Conservation (phyloP, 2,329 filamentous ascomycete species). For the Colletotrichum trifolii region DNA sequence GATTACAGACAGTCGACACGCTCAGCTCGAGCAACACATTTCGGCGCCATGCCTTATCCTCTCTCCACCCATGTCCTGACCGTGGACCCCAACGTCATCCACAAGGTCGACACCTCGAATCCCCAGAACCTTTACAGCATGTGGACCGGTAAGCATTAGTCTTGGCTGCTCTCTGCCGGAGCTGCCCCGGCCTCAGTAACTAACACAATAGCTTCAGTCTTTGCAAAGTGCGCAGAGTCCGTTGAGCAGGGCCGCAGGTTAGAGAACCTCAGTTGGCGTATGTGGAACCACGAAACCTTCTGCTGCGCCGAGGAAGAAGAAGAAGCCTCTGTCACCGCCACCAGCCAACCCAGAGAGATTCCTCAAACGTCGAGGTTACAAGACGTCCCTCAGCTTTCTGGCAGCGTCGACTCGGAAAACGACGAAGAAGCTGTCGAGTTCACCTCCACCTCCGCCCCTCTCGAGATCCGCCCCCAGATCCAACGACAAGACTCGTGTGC, state of each 20-base stretch:
- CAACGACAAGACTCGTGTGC: conserved; percentile 77
- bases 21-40: conserved; percentile 51
- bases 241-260: conserved; percentile 91
- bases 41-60: conserved; percentile 79
- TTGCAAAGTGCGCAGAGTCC: conserved; percentile 92
- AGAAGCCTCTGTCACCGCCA: conserved; percentile 54
- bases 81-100: conserved; percentile 90
- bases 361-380: conserved; percentile 52
- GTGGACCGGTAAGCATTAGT: conserved; percentile 84
- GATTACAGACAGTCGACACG: conserved; percentile 40
- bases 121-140: conserved; percentile 95
- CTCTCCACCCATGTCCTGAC: conserved; percentile 88
- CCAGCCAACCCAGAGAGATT: conserved; percentile 63
- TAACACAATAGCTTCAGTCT: conserved; percentile 67
- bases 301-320: conserved; percentile 78
- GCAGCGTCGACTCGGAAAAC: conserved; percentile 79
- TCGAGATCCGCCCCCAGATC: conserved; percentile 74
- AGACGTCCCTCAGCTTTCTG: conserved; percentile 78
- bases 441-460: conserved; percentile 61
- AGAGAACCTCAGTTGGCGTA: conserved; percentile 94
- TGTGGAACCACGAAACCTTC: conserved; percentile 95
- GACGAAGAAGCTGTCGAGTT: conserved; percentile 76
- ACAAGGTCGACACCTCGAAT: conserved; percentile 93
- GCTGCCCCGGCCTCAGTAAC: conserved; percentile 41
- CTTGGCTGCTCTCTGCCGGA: conserved; percentile 16